Conservation (phyloP, 2,329 filamentous ascomycete species). For the Aspergillus sp. region DNA sequence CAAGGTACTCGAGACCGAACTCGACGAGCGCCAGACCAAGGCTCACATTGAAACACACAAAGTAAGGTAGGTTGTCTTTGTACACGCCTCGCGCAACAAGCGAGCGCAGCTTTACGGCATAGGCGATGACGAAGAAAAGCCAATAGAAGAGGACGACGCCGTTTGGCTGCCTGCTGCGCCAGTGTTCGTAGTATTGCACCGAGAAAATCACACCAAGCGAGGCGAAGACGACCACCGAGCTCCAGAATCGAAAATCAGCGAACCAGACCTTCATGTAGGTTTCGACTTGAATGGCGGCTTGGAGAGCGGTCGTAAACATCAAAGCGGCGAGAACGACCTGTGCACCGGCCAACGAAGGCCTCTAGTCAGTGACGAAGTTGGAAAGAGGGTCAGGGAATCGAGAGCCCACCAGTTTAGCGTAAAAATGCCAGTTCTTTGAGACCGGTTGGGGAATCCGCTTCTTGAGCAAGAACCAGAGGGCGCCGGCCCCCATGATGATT, state of each 20-base stretch:
- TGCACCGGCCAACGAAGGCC: background rate
- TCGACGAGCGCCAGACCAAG: constrained; percentile 68
- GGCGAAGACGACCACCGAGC: constrained; percentile 67
- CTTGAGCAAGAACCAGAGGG: constrained; percentile 75
- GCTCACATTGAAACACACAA: constrained; percentile 71
- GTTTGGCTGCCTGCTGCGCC: constrained; percentile 78
- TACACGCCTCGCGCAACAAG: constrained; percentile 76
- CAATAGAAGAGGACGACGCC: constrained; percentile 90
- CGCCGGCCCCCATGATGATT: constrained; percentile 71
- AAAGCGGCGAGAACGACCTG: constrained; percentile 66
- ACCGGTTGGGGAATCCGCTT: constrained; percentile 67
- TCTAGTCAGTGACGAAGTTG: constrained; percentile 2
- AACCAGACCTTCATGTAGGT: constrained; percentile 69
- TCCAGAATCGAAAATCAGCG: constrained; percentile 83
- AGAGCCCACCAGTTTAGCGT: constrained; percentile 74
- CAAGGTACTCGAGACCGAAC: constrained; percentile 80
- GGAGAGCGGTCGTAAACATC: constrained; percentile 65
- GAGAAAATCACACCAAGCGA: constrained; percentile 73
- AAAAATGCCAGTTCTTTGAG: constrained; percentile 88
- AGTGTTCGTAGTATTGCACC: constrained; percentile 85
- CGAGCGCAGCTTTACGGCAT: constrained; percentile 80
- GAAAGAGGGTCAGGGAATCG: background rate
- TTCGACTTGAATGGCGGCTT: constrained; percentile 74
- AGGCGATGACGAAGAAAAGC: constrained; percentile 77
- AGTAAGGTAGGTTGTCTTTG: constrained; percentile 66